Evolutionary conservation across 345 rosid species (phyloP).

Genomic region (Eucalyptus viminalis): DNA sequence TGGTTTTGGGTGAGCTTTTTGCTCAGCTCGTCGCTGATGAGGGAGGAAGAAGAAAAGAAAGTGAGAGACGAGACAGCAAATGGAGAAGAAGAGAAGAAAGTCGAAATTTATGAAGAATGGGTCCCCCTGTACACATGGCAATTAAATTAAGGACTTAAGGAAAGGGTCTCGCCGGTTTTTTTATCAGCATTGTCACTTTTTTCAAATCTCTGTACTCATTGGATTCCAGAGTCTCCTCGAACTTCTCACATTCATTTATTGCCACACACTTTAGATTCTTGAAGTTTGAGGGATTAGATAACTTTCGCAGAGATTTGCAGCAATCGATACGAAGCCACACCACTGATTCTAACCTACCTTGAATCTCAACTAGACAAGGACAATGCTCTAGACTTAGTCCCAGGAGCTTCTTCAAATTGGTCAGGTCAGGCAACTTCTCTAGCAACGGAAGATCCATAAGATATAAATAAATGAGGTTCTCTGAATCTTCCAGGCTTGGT

Average conservation of each 20-base stretch:
- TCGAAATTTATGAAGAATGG: too few species aligned
- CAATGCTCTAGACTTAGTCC: accelerated
- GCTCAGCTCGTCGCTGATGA: too few species aligned
- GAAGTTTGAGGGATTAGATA: background rate
- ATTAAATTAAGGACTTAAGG: too few species aligned
- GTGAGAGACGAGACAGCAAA: too few species aligned
- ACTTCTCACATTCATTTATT: background rate
- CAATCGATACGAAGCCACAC: accelerated
- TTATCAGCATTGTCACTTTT: background rate
- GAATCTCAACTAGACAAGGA: background rate
- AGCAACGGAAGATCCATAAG: background rate
- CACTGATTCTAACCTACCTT: background rate
- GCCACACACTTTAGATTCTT: accelerated
- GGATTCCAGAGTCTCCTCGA: background rate
- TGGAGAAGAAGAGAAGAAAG: too few species aligned
- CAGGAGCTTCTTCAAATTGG: accelerated
- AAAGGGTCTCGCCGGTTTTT: too few species aligned
- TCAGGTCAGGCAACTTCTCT: background rate
- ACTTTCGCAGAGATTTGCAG: accelerated
- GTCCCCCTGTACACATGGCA: too few species aligned
- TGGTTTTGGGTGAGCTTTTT: background rate
- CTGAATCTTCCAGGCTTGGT: background rate
- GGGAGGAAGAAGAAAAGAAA: too few species aligned
- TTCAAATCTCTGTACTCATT: background rate
- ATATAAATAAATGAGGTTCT: accelerated